Conservation (phyloP, 441 rosid genomes). For the Flueggea neowawraea region DNA sequence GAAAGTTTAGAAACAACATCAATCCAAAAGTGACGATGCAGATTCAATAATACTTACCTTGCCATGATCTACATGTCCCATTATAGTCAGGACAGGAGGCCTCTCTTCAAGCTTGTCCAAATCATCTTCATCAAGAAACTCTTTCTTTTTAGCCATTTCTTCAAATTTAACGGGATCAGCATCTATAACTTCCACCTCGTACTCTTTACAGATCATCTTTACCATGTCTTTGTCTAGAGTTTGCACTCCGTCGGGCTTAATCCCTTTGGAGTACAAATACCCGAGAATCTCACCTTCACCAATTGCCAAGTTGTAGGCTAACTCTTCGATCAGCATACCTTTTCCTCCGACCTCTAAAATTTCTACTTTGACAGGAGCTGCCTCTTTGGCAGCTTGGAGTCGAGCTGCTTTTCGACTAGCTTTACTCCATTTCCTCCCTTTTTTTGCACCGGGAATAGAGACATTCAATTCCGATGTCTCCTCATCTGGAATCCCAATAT, state of each 20-base stretch:
- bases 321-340: slow-evolving; percentile 86
- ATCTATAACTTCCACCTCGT: slow-evolving; percentile 87
- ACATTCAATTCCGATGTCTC: slow-evolving; percentile 63
- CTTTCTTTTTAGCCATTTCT: slow-evolving; percentile 91
- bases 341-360: slow-evolving; percentile 89
- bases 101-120: slow-evolving; percentile 84
- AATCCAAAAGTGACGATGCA: too few species aligned
- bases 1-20: too few species aligned
- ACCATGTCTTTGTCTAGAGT: slow-evolving; percentile 90
- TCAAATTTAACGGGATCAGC: slow-evolving; percentile 72
- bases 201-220: slow-evolving; percentile 88
- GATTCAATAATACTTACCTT: slow-evolving; percentile 43
- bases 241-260: slow-evolving; percentile 97
- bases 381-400: slow-evolving; percentile 87
- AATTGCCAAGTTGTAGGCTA: slow-evolving; percentile 76
- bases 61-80: slow-evolving; percentile 99
- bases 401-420: slow-evolving; percentile 96
- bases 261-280: slow-evolving; percentile 79
- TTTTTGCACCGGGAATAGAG: slow-evolving; percentile 67
- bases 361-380: slow-evolving; percentile 95
- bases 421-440: slow-evolving; percentile 97
- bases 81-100: slow-evolving; percentile 98
- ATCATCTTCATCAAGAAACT: slow-evolving; percentile 83
- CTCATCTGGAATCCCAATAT: slow-evolving; percentile 57
- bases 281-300: slow-evolving; percentile 95